Conservation (phyloP, 2,329 filamentous ascomycete genomes). For the Colletotrichum eremochloae region DNA sequence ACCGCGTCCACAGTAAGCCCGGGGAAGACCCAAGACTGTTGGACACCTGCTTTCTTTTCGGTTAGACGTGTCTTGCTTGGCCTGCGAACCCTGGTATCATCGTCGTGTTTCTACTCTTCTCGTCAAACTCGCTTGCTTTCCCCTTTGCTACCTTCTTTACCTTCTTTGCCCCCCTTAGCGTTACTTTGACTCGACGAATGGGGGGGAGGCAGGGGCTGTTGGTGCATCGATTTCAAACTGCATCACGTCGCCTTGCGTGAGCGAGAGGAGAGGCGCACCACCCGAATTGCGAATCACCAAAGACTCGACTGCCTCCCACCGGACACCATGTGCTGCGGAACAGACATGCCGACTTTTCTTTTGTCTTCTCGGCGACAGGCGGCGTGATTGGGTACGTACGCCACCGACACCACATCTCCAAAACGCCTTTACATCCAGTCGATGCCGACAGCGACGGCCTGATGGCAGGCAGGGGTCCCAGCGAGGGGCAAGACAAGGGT, state of each 20-base stretch:
- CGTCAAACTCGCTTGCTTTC: constrained; percentile 10
- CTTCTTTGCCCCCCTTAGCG: not conserved
- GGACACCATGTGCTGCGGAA: too few species aligned
- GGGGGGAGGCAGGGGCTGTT: not conserved
- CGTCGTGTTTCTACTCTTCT: not conserved
- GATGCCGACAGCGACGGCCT: not conserved
- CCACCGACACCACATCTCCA: not conserved
- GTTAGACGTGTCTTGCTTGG: constrained; percentile 32
- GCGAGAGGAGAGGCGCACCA: too few species aligned
- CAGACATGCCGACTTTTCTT: not conserved
- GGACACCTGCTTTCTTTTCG: constrained; percentile 26
- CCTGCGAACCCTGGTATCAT: constrained; percentile 5
- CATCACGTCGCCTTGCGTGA: not conserved
- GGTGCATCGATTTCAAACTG: not conserved
- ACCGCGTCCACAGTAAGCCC: not conserved
- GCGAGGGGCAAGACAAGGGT: constrained; percentile 15
- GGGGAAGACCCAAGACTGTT: constrained; percentile 7
- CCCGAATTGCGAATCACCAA: too few species aligned
- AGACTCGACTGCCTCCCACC: too few species aligned
- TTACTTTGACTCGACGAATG: not conserved
- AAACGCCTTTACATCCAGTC: not conserved
- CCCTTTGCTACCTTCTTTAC: not conserved
- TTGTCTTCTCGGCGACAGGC: not conserved
- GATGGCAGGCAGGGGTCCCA: constrained; percentile 18
- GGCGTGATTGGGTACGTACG: too few species aligned